phyloP scores from a whole-genome alignment of 2,329 filamentous ascomycete species.

The Fusarium circinatum region DNA sequence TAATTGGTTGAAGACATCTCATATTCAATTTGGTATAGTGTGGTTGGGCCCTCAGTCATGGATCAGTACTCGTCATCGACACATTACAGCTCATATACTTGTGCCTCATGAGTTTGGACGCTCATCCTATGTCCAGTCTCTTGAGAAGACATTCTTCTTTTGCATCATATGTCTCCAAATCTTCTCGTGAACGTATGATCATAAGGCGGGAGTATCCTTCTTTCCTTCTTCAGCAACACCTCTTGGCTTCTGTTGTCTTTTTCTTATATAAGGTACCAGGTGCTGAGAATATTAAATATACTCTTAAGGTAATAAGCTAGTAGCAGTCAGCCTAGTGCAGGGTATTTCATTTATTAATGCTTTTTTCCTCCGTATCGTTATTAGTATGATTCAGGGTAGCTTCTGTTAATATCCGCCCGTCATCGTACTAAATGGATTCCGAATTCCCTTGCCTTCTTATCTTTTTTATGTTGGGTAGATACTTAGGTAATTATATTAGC shows the following conservation, averaged over 20 bases:
- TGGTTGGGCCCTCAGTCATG: background rate
- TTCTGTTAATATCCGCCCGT: background rate
- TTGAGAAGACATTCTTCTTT: background rate
- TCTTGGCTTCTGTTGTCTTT: background rate
- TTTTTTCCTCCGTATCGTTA: background rate
- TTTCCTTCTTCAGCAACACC: background rate
- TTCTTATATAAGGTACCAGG: no score
- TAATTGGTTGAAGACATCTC: background rate
- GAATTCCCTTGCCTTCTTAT: no score
- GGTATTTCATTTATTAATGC: background rate
- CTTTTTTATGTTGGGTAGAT: no score
- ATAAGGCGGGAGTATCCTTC: background rate
- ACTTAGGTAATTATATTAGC: no score
- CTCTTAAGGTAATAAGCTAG: background rate
- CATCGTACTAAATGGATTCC: no score
- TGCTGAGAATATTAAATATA: background rate
- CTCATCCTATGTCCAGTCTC: background rate
- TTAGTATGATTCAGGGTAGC: background rate
- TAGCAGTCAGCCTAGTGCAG: background rate
- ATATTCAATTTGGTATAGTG: background rate
- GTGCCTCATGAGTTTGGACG: background rate
- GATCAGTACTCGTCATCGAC: background rate
- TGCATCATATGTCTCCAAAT: background rate
- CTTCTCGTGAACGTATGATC: no score
- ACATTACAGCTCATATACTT: background rate